A percentile compares a stretch with the other conserved stretches of the same genome.
These are phyloP conservation scores for Nakaseomyces sp. DNA, from an alignment of 1,139 yeast genomes.

Conservation along the genomic window DNA sequence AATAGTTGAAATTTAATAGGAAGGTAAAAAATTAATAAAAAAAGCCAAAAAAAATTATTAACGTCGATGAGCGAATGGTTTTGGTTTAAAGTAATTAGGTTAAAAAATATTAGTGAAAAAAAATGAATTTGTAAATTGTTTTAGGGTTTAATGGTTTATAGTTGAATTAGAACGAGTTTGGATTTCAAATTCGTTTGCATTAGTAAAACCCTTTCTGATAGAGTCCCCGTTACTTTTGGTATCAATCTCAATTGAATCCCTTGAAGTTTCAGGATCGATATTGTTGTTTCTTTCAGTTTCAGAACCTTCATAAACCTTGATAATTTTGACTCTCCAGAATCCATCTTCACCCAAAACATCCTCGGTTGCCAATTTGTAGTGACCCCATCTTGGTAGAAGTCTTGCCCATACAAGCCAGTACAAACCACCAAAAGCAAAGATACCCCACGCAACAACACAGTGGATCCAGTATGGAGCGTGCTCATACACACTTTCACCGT, in stretches of 20 bases:
- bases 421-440: conserved; percentile 59
- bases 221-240: background rate
- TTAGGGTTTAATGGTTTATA: too few relatives aligned
- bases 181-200: background rate
- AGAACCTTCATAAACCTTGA: conserved; percentile 30
- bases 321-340: conserved; percentile 61
- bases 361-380: conserved; percentile 50
- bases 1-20: too few relatives aligned
- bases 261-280: background rate
- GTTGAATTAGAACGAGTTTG: background rate
- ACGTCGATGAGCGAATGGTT: too few relatives aligned
- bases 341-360: conserved; percentile 63
- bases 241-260: background rate
- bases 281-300: conserved; percentile 8
- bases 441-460: conserved; percentile 75
- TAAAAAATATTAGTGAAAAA: too few relatives aligned
- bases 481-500: conserved; percentile 58
- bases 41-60: too few relatives aligned
- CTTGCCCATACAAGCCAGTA: conserved; percentile 67
- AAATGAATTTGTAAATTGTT: too few relatives aligned
- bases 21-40: too few relatives aligned
- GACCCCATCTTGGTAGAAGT: conserved; percentile 49
- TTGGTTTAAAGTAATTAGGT: too few relatives aligned
- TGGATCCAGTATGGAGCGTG: conserved; percentile 69
- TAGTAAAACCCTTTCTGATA: background rate